These are phyloP conservation scores for Coemansia sp. DNA, from an alignment of 192 early-diverging fungal species.

Conservation along the genomic window DNA sequence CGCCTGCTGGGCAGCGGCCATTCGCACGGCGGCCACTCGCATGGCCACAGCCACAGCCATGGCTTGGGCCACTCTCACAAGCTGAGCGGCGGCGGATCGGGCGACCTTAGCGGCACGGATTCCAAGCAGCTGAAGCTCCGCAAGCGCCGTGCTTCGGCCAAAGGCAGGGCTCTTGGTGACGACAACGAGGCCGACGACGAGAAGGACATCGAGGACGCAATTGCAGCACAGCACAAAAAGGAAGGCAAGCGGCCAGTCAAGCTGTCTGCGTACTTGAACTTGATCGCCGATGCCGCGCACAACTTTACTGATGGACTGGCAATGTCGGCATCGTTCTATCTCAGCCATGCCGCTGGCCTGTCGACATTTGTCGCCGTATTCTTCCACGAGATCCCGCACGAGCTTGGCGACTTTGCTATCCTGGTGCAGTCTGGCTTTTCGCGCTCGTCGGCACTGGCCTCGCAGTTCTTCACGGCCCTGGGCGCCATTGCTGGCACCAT, in stretches of 20 bases:
- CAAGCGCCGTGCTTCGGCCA: conserved; percentile 23
- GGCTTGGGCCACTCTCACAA: conserved; percentile 27
- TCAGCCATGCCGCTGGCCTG: conserved; percentile 79
- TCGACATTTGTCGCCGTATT: conserved; percentile 86
- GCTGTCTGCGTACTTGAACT: conserved; percentile 76
- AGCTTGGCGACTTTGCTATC: conserved; percentile 89
- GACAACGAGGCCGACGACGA: conserved; percentile 49
- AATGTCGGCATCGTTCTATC: conserved; percentile 83
- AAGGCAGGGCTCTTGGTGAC: conserved; percentile 17
- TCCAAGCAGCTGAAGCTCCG: conserved; percentile 25
- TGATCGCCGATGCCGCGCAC: conserved; percentile 84
- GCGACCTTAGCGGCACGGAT: conserved; percentile 21
- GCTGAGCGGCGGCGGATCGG: conserved; percentile 16
- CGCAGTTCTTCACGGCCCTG: conserved; percentile 80
- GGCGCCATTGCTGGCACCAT: conserved; percentile 82
- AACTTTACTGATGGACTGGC: conserved; percentile 87
- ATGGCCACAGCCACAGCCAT: conserved; percentile 53
- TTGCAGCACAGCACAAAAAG: conserved; percentile 1
- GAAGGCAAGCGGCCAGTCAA: conserved; percentile 57
- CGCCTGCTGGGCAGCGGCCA: conserved; percentile 70
- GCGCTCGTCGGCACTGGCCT: conserved; percentile 70
- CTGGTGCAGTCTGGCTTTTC: conserved; percentile 82
- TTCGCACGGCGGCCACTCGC: conserved; percentile 59
- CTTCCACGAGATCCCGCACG: conserved; percentile 90
- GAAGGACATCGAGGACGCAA: conserved; percentile 30